Conservation (phyloP, 2,329 filamentous ascomycete species). For the Aspergillus pseudonomiae region DNA sequence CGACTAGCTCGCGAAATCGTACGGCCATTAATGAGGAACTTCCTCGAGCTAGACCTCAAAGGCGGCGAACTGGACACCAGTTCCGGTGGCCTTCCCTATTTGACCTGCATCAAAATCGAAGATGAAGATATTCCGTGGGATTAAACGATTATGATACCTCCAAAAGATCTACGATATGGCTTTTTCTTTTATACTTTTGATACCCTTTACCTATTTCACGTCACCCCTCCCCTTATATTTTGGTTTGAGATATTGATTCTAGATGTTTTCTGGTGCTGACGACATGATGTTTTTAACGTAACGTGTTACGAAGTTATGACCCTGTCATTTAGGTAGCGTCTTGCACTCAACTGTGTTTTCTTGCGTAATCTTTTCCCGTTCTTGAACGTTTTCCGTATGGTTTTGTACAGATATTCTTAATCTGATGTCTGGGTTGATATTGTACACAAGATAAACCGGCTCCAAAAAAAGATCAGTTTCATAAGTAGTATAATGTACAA, state of each 20-base stretch:
- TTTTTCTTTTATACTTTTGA: slow-evolving; percentile 13
- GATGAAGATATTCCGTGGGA: slow-evolving; percentile 67
- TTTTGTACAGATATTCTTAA: slow-evolving; percentile 3
- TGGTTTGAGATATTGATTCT: slow-evolving; percentile 2
- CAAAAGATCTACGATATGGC: slow-evolving; percentile 4
- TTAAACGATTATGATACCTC: slow-evolving; percentile 20
- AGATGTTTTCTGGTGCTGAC: slow-evolving; percentile 9
- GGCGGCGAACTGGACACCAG: slow-evolving; percentile 28
- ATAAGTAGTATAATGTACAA: slow-evolving; percentile 5
- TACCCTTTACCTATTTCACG: slow-evolving; percentile 16
- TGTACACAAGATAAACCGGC: neutral
- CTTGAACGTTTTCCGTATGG: neutral
- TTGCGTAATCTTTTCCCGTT: neutral
- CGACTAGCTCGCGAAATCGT: slow-evolving; percentile 79
- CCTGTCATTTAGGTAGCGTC: neutral
- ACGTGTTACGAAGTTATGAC: slow-evolving; percentile 14
- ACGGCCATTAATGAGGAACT: slow-evolving; percentile 81
- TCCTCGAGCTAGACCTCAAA: slow-evolving; percentile 75
- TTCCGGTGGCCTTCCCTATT: slow-evolving; percentile 58
- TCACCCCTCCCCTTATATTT: neutral
- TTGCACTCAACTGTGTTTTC: neutral
- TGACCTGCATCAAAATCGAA: slow-evolving; percentile 67
- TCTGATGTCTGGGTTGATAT: neutral
- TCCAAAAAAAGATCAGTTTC: neutral
- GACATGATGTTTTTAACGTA: slow-evolving; percentile 10